Conservation (phyloP, 306 rosid genomes). For the Quercus robur region DNA sequence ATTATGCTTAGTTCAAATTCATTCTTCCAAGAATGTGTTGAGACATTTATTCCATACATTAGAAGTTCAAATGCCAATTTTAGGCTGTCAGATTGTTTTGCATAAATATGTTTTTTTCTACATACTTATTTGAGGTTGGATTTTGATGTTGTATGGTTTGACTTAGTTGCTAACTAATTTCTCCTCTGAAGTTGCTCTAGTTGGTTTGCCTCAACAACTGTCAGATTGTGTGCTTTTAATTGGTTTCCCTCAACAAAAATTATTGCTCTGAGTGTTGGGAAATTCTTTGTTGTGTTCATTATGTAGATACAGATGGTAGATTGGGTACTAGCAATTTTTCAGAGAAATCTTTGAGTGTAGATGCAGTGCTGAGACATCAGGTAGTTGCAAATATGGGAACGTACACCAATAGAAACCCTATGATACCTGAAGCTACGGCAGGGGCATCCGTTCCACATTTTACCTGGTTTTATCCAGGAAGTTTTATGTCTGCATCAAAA, state of each 20-base stretch:
- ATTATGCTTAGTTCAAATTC: not conserved
- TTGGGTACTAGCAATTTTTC: not conserved
- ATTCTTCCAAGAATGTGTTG: not conserved
- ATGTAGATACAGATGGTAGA: not conserved
- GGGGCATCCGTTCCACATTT: slow-evolving; percentile 18
- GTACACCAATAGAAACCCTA: slow-evolving; percentile 15
- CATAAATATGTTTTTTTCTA: not conserved
- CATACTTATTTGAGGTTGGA: not conserved
- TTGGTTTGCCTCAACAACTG: not conserved
- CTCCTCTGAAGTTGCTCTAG: not conserved
- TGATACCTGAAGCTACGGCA: slow-evolving; percentile 7
- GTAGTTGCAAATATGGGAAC: slow-evolving; percentile 7
- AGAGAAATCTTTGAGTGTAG: not conserved
- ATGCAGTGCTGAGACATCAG: slow-evolving; percentile 7
- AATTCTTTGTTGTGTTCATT: not conserved
- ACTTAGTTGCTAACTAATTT: not conserved
- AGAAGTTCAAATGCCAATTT: not conserved
- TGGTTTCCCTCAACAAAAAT: not conserved
- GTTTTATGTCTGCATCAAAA: slow-evolving; percentile 6
- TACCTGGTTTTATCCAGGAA: slow-evolving; percentile 17
- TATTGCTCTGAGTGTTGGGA: not conserved
- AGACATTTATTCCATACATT: not conserved
- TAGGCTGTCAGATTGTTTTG: not conserved
- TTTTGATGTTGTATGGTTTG: not conserved
- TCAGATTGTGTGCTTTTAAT: not conserved